Evolutionary conservation across 169 alveolate species (phyloP).

Genomic region (Cystoisospora suis): DNA sequence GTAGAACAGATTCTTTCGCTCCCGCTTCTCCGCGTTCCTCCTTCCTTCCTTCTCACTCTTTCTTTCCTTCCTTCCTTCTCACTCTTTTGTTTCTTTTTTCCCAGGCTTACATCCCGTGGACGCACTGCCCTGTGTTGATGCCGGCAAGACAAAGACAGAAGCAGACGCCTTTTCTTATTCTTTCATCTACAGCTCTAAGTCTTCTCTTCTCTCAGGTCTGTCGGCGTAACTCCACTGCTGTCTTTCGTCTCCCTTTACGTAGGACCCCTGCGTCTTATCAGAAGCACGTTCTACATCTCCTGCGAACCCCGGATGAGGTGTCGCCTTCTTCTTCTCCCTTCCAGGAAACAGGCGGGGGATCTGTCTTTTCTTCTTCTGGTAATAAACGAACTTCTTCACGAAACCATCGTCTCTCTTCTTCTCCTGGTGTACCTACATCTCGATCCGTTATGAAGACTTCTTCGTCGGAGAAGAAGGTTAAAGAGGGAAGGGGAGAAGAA

Average conservation of each 20-base stretch:
- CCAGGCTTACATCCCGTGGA: slow-evolving; percentile 39
- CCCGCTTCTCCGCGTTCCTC: too few species aligned
- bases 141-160: background rate
- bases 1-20: too few species aligned
- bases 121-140: slow-evolving; percentile 37
- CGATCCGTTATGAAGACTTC: too few species aligned
- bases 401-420: too few species aligned
- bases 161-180: slow-evolving; percentile 12
- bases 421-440: too few species aligned
- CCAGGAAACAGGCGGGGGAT: background rate
- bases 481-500: too few species aligned
- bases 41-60: too few species aligned
- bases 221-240: slow-evolving; percentile 24
- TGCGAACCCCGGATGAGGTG: background rate
- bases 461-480: too few species aligned
- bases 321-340: background rate
- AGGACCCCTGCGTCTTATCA: slow-evolving; percentile 13
- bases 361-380: background rate
- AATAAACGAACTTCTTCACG: too few species aligned
- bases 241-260: background rate
- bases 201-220: background rate
- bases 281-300: background rate
- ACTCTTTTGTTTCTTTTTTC: background rate
- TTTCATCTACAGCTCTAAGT: slow-evolving; percentile 11
- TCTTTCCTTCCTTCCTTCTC: background rate